Percentiles rank a stretch among this genome's conserved stretches.
Evolutionary conservation across 208 protist species (phyloP).

Genomic region (Leishmania arabica): DNA sequence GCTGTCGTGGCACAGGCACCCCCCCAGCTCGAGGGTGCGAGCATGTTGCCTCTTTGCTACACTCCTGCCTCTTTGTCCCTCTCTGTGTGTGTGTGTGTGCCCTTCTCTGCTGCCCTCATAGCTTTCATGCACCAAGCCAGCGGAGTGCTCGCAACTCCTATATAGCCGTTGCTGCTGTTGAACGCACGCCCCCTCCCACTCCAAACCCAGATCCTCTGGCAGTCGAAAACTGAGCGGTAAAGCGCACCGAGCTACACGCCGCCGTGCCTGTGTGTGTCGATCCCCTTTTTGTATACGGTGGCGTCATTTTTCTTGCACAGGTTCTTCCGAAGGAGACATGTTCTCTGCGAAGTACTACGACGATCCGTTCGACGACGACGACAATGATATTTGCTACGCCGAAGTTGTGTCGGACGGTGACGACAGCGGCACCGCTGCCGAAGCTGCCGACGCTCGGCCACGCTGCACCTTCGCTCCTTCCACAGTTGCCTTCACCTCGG

Average conservation of each 20-base stretch:
- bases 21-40: not conserved
- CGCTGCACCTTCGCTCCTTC: not conserved
- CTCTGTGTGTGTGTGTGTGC: too few relatives aligned
- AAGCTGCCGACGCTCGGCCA: not conserved
- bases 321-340: constrained; percentile 7
- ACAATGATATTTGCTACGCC: constrained; percentile 69
- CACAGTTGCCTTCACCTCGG: not conserved
- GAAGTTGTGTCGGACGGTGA: constrained; percentile 35
- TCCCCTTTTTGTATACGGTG: not conserved
- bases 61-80: not conserved
- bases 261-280: not conserved
- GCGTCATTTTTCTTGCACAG: too few relatives aligned
- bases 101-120: not conserved
- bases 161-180: not conserved
- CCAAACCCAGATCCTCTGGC: not conserved
- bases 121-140: not conserved
- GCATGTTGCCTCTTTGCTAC: not conserved
- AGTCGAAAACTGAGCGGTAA: not conserved
- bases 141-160: not conserved
- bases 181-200: not conserved
- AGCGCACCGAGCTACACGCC: too few relatives aligned
- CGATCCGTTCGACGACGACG: constrained; percentile 66
- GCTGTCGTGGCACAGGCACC: not conserved
- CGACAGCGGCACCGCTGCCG: not conserved
- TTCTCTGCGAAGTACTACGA: constrained; percentile 50